Percentiles rank a stretch among this genome's conserved stretches.
These are phyloP conservation scores for Leccinum longicurvipes DNA, from an alignment of 768 basidiomycete species.

Conservation along the genomic window DNA sequence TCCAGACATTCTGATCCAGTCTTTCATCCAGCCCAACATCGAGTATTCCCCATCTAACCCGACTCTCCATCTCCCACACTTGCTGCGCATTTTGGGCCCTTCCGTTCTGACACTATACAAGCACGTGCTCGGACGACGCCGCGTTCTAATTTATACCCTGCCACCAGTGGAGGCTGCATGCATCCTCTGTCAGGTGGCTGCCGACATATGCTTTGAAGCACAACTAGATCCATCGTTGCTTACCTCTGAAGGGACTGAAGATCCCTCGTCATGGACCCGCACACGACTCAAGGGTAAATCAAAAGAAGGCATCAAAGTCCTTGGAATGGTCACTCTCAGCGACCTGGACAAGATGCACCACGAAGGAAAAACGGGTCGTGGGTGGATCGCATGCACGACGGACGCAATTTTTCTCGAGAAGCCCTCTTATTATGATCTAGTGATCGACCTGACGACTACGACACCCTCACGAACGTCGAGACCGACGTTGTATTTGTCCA, in stretches of 20 bases:
- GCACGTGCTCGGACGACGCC: slow-evolving; percentile 66
- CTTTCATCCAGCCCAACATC: slow-evolving; percentile 25
- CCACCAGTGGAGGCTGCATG: slow-evolving; percentile 81
- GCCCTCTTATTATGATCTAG: slow-evolving; percentile 72
- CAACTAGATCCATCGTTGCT: slow-evolving; percentile 28
- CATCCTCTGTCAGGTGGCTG: slow-evolving; percentile 57
- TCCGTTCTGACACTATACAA: slow-evolving; percentile 78
- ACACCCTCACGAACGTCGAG: slow-evolving; percentile 57
- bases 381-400: slow-evolving; percentile 87
- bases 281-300: slow-evolving; percentile 38
- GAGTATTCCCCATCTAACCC: slow-evolving; percentile 40
- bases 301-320: slow-evolving; percentile 56
- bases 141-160: slow-evolving; percentile 76
- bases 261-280: slow-evolving; percentile 29
- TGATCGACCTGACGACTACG: slow-evolving; percentile 75
- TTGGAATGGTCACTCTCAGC: slow-evolving; percentile 77
- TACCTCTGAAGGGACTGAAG: slow-evolving; percentile 20
- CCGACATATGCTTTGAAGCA: slow-evolving; percentile 61
- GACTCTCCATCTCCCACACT: slow-evolving; percentile 68
- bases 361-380: slow-evolving; percentile 57
- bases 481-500: slow-evolving; percentile 64
- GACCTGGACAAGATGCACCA: slow-evolving; percentile 62
- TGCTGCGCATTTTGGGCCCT: slow-evolving; percentile 75
- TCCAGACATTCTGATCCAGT: neutral
- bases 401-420: slow-evolving; percentile 84